These are phyloP conservation scores for Fusarium sp. DNA, from an alignment of 2,329 filamentous ascomycete species.

Conservation along the genomic window DNA sequence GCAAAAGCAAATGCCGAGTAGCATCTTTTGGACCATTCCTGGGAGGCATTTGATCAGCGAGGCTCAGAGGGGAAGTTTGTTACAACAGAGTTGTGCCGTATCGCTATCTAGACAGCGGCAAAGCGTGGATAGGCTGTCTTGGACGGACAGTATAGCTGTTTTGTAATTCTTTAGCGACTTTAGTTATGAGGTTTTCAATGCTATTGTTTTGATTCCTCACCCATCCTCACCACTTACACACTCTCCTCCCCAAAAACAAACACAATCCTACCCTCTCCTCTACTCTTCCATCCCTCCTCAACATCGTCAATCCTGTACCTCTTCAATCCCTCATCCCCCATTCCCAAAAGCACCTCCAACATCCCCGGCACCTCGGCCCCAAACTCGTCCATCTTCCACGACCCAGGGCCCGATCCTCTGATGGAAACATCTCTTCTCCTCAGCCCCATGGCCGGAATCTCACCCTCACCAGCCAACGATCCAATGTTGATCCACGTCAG, in stretches of 20 bases:
- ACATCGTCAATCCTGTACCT: constrained; percentile 40
- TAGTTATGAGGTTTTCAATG: too few species aligned
- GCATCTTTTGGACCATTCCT: too few species aligned
- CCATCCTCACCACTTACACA: background rate
- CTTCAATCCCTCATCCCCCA: constrained; percentile 34
- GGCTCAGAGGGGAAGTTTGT: too few species aligned
- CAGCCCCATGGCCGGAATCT: constrained; percentile 55
- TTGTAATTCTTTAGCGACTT: too few species aligned
- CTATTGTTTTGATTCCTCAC: background rate
- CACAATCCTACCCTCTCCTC: constrained; percentile 42
- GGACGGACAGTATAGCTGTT: too few species aligned
- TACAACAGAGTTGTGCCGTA: too few species aligned
- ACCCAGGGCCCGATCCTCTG: constrained; percentile 56
- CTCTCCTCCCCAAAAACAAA: constrained; percentile 42
- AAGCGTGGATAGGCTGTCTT: too few species aligned
- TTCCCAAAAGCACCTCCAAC: constrained; percentile 39
- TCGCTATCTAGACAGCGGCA: too few species aligned
- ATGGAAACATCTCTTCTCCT: constrained; percentile 60
- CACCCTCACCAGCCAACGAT: constrained; percentile 52
- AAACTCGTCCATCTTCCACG: constrained; percentile 50
- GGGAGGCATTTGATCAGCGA: too few species aligned
- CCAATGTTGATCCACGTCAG: constrained; percentile 65
- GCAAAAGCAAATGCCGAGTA: too few species aligned
- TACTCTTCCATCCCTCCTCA: constrained; percentile 40
- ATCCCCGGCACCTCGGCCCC: constrained; percentile 39